Percentiles rank a stretch among this genome's conserved stretches.
Conservation (phyloP, 139 green algal species). For the Ettlia oleoabundans region DNA sequence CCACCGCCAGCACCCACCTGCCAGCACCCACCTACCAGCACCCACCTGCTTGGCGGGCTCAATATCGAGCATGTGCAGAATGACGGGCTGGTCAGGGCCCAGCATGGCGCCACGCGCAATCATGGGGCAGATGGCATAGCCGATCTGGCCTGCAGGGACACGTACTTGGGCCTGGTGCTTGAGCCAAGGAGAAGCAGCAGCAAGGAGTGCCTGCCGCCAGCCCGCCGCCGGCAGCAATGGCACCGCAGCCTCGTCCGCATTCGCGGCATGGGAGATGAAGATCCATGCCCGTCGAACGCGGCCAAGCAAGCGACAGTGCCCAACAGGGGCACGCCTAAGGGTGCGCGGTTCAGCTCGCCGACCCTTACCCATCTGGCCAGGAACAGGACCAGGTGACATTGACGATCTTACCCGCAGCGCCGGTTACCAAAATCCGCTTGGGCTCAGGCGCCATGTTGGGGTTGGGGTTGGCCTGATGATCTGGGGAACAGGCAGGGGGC, state of each 20-base stretch:
- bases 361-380: no score
- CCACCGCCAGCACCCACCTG: no score
- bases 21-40: background rate
- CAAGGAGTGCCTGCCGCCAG: background rate
- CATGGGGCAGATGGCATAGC: conserved; percentile 90
- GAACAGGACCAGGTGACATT: background rate
- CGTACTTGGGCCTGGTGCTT: background rate
- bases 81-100: conserved; percentile 85
- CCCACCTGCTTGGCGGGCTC: conserved; percentile 66
- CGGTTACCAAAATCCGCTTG: conserved; percentile 67
- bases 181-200: background rate
- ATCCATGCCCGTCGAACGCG: no score
- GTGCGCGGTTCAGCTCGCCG: background rate
- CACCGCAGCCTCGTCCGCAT: no score
- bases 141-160: conserved; percentile 84
- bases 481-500: background rate
- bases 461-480: background rate
- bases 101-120: conserved; percentile 85
- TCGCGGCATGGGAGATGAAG: no score
- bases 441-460: background rate
- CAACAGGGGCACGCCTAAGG: no score
- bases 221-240: background rate
- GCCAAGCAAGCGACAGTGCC: no score
- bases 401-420: conserved; percentile 55
- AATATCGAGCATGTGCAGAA: conserved; percentile 95